These are phyloP conservation scores for Malassezia psittaci DNA, from an alignment of 1,284 basidiomycete genomes.

Conservation along the genomic window DNA sequence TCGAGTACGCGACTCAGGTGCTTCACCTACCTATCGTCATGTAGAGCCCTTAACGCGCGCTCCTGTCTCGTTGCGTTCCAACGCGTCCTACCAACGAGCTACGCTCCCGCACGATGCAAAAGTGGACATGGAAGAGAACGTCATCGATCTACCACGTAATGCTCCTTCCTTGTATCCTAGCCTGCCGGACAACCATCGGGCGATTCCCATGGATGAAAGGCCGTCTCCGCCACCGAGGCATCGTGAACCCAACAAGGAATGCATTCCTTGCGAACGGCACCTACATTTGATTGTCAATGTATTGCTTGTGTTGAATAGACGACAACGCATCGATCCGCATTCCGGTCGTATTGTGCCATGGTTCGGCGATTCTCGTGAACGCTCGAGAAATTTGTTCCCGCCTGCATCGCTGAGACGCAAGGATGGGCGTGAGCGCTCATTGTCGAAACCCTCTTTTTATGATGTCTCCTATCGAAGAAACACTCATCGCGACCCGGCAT, in stretches of 20 bases:
- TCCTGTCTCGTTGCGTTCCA: constrained; percentile 15
- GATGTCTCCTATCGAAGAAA: not conserved
- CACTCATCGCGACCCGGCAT: not conserved
- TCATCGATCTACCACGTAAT: not conserved
- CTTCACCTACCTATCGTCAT: constrained; percentile 24
- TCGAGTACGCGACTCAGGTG: not conserved
- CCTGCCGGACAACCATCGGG: not conserved
- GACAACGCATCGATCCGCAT: constrained; percentile 1
- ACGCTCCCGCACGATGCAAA: not conserved
- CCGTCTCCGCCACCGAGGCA: not conserved
- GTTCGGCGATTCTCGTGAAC: not conserved
- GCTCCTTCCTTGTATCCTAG: not conserved
- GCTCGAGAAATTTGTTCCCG: not conserved
- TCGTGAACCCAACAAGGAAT: not conserved
- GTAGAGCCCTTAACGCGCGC: constrained; percentile 41
- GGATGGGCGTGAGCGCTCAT: not conserved
- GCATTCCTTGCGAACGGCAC: not conserved
- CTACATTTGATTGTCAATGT: constrained; percentile 12
- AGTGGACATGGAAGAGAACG: not conserved
- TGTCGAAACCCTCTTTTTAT: not conserved
- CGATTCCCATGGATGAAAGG: not conserved
- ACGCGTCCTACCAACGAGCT: not conserved
- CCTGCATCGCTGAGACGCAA: not conserved
- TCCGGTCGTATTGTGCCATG: constrained; percentile 7
- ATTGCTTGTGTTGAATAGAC: constrained; percentile 14